Evolutionary conservation across 2,329 filamentous ascomycete species (phyloP).

Genomic region (Chrysoporthe austroafricana): DNA sequence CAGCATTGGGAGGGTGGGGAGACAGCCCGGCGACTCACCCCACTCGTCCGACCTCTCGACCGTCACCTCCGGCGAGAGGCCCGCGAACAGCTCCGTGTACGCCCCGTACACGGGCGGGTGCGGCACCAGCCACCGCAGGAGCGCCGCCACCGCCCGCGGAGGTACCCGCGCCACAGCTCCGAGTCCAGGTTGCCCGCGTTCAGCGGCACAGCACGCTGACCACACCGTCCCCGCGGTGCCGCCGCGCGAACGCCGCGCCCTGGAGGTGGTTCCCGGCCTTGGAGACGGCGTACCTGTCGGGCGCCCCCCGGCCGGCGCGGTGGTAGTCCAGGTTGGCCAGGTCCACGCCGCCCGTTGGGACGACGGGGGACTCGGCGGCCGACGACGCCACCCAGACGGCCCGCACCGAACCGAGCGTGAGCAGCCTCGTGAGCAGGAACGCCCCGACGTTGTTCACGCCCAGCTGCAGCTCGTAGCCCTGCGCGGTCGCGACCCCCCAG

Average conservation of each 20-base stretch:
- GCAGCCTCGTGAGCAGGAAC: slow-evolving; percentile 27
- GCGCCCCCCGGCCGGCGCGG: slow-evolving; percentile 11
- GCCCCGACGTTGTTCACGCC: slow-evolving; percentile 28
- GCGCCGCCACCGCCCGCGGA: not conserved
- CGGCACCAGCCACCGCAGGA: slow-evolving; percentile 19
- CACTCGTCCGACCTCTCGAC: slow-evolving; percentile 35
- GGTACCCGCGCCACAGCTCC: slow-evolving; percentile 30
- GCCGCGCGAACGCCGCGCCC: slow-evolving; percentile 33
- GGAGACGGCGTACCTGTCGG: slow-evolving; percentile 32
- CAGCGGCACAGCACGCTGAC: slow-evolving; percentile 33
- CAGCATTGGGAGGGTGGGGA: not conserved
- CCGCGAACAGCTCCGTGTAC: slow-evolving; percentile 46
- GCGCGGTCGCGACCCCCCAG: slow-evolving; percentile 33
- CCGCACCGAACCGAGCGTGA: slow-evolving; percentile 26
- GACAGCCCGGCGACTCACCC: slow-evolving; percentile 24
- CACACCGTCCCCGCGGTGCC: slow-evolving; percentile 32
- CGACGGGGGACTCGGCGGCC: slow-evolving; percentile 18
- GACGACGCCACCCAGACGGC: slow-evolving; percentile 26
- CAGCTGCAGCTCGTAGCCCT: slow-evolving; percentile 28
- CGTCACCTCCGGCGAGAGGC: slow-evolving; percentile 41
- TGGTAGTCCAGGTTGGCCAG: slow-evolving; percentile 25
- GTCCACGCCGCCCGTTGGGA: slow-evolving; percentile 15
- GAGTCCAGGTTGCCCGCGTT: slow-evolving; percentile 37
- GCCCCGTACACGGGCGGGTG: slow-evolving; percentile 38
- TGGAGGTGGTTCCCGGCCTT: slow-evolving; percentile 35